phyloP scores from a whole-genome alignment of 2,329 filamentous ascomycete genomes.

The Penicillium sp. region DNA sequence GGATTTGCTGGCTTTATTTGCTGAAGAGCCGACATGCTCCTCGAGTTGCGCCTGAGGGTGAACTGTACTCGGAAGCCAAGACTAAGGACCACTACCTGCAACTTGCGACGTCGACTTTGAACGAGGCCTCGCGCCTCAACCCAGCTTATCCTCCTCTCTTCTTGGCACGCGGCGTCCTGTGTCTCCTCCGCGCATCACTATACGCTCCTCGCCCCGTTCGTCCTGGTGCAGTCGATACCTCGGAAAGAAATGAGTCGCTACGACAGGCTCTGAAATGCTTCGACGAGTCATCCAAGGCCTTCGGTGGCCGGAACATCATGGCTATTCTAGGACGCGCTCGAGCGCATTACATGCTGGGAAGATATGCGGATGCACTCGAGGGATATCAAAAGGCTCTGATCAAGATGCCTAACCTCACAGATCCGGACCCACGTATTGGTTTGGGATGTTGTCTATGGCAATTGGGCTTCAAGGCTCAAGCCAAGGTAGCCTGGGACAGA shows the following conservation, averaged over 20 bases:
- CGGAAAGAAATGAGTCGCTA: slow-evolving; percentile 72
- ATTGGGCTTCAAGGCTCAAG: slow-evolving; percentile 88
- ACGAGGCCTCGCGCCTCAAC: slow-evolving; percentile 92
- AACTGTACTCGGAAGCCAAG: slow-evolving; percentile 66
- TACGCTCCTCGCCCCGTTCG: slow-evolving; percentile 67
- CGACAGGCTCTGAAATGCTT: slow-evolving; percentile 88
- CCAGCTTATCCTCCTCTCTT: slow-evolving; percentile 88
- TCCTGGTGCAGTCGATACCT: slow-evolving; percentile 60
- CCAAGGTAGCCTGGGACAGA: slow-evolving; percentile 84
- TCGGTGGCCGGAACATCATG: slow-evolving; percentile 83
- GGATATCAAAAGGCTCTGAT: slow-evolving; percentile 82
- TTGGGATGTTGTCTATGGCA: slow-evolving; percentile 98
- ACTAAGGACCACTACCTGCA: slow-evolving; percentile 94
- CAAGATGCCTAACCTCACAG: slow-evolving; percentile 80
- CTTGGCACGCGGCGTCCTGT: slow-evolving; percentile 83
- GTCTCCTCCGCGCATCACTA: slow-evolving; percentile 80
- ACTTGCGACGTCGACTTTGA: slow-evolving; percentile 82
- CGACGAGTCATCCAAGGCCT: slow-evolving; percentile 84
- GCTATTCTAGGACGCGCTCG: slow-evolving; percentile 86
- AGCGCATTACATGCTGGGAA: slow-evolving; percentile 78
- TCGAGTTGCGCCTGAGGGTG: slow-evolving; percentile 61
- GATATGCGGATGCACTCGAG: slow-evolving; percentile 76
- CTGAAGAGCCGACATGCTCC: slow-evolving; percentile 82
- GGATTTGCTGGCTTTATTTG: slow-evolving; percentile 86
- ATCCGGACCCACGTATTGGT: slow-evolving; percentile 92